These are phyloP conservation scores for Zoysia japonica DNA, from an alignment of 176 grass and related monocot genomes.

Conservation along the genomic window DNA sequence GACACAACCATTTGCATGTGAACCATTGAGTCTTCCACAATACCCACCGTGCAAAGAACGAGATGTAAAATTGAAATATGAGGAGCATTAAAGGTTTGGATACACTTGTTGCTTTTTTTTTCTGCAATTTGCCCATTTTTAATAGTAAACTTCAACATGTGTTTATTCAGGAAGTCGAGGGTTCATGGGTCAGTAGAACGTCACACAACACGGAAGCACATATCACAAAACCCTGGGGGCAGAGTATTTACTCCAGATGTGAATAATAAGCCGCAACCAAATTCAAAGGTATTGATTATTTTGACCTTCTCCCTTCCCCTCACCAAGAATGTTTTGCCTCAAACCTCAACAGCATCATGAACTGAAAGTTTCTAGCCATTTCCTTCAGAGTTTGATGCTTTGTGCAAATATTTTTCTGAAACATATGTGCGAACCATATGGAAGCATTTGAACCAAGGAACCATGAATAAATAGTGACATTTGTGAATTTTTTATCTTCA, in stretches of 20 bases:
- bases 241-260: conserved; percentile 68
- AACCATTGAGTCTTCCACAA: conserved; percentile 75
- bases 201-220: conserved; percentile 46
- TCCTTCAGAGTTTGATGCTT: not conserved
- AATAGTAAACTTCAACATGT: conserved; percentile 1
- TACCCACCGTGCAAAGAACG: conserved; percentile 96
- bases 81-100: conserved; percentile 67
- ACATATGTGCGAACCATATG: not conserved
- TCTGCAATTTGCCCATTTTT: not conserved
- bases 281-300: conserved; percentile 51
- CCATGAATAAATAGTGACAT: conserved; percentile 7
- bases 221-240: conserved; percentile 50
- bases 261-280: conserved; percentile 39
- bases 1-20: conserved; percentile 85
- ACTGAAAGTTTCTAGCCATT: not conserved
- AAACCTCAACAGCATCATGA: not conserved
- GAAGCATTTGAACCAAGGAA: not conserved
- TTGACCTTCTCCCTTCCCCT: not conserved
- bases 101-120: conserved; percentile 29
- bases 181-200: conserved; percentile 51
- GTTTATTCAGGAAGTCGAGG: conserved; percentile 59
- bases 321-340: not conserved
- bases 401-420: no score
- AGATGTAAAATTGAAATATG: conserved; percentile 65
- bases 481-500: conserved; percentile 43